These are phyloP conservation scores for Crithidia mellificae DNA, from an alignment of 208 protist species.

Conservation along the genomic window DNA sequence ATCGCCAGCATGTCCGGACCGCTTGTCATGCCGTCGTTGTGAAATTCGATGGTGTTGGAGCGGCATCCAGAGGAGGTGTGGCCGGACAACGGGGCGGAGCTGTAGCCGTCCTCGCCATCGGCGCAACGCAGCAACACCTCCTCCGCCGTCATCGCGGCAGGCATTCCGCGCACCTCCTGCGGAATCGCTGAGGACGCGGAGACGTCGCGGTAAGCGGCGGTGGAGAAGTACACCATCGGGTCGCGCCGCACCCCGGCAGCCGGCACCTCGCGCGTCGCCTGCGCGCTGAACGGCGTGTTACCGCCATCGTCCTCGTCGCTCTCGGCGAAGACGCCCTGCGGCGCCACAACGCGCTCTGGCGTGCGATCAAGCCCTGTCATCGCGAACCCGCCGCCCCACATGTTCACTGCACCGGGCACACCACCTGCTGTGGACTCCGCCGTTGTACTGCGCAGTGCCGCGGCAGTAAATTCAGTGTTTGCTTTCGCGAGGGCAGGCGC, in stretches of 20 bases:
- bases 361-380: conserved; percentile 3
- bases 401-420: too few relatives aligned
- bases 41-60: background rate
- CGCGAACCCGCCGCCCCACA: conserved; percentile 3
- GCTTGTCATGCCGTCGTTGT: conserved; percentile 13
- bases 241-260: conserved; percentile 19
- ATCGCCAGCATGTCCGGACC: conserved; percentile 27
- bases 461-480: too few relatives aligned
- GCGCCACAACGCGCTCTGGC: conserved; percentile 23
- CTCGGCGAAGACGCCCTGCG: conserved; percentile 36
- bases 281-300: conserved; percentile 11
- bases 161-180: too few relatives aligned
- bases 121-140: background rate
- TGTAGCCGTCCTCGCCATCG: background rate
- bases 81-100: background rate
- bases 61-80: background rate
- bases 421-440: too few relatives aligned
- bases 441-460: too few relatives aligned
- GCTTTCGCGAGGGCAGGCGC: conserved; percentile 3
- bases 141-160: background rate
- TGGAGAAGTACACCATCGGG: conserved; percentile 29
- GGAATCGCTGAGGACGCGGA: background rate
- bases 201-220: conserved; percentile 1
- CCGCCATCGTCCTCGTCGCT: conserved; percentile 46
- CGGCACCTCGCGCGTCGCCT: background rate